Conservation (phyloP, 1,284 basidiomycete species). For the Ustilago cynodontis region DNA sequence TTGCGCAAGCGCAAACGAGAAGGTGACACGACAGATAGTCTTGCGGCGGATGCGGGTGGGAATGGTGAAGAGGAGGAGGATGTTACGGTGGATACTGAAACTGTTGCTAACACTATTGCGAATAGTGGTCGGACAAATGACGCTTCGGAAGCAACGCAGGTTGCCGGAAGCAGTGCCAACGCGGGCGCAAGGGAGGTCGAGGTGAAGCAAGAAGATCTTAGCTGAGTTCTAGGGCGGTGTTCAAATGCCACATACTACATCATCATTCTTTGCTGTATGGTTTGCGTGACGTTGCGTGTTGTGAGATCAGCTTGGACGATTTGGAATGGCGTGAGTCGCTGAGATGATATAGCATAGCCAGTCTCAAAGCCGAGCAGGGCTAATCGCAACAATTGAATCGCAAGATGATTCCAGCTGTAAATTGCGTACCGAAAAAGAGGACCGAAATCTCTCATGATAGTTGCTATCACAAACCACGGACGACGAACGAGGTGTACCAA, state of each 20-base stretch:
- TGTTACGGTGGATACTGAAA: conserved; percentile 6
- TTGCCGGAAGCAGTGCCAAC: not conserved
- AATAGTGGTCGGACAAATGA: conserved; percentile 8
- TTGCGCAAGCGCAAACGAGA: conserved; percentile 17
- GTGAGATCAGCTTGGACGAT: not conserved
- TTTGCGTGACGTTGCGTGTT: not conserved
- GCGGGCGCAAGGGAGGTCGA: not conserved
- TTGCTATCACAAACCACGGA: too few species aligned
- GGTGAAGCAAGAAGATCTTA: not conserved
- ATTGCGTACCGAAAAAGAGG: too few species aligned
- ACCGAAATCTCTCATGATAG: too few species aligned
- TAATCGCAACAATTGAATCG: too few species aligned
- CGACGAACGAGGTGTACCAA: too few species aligned
- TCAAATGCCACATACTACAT: too few species aligned
- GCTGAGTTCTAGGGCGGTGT: too few species aligned
- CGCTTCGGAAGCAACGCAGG: not conserved
- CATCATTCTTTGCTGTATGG: too few species aligned
- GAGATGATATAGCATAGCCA: too few species aligned
- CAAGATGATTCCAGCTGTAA: too few species aligned
- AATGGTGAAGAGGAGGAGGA: not conserved
- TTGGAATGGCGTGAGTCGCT: too few species aligned
- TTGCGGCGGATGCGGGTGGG: not conserved
- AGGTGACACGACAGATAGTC: not conserved
- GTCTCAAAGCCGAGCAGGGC: too few species aligned
- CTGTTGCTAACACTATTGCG: conserved; percentile 20